phyloP scores from a whole-genome alignment of 257 asterid genomes.

The Nicotiana attenuata region DNA sequence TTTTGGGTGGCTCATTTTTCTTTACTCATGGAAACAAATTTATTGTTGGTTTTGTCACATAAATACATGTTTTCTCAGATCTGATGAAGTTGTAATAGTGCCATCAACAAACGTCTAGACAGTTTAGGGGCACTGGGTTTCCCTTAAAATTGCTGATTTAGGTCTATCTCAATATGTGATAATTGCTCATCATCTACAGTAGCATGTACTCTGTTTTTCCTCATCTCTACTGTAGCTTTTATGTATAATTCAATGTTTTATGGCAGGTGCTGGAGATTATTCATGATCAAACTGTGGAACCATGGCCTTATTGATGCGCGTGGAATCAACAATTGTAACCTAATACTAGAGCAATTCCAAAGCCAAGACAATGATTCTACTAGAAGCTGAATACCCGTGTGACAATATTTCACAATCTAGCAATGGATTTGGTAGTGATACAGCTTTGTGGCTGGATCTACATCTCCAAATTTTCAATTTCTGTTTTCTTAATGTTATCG shows the following conservation, averaged over 20 bases:
- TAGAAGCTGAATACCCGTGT: conserved; percentile 13
- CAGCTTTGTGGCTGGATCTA: conserved; percentile 7
- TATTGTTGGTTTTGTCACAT: not conserved
- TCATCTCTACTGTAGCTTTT: not conserved
- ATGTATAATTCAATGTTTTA: not conserved
- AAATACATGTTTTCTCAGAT: not conserved
- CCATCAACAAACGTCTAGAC: not conserved
- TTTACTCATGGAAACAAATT: not conserved
- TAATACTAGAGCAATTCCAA: conserved; percentile 46
- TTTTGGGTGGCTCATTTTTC: not conserved
- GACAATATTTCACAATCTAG: not conserved
- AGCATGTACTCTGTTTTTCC: not conserved
- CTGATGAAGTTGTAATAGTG: not conserved
- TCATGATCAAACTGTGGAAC: conserved; percentile 89
- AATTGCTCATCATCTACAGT: not conserved
- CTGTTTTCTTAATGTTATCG: not conserved
- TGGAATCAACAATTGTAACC: conserved; percentile 65
- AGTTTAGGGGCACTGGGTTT: not conserved
- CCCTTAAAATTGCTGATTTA: not conserved
- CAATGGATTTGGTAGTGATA: conserved; percentile 3
- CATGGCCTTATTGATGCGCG: conserved; percentile 92
- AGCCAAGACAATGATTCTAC: conserved; percentile 32
- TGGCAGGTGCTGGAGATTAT: conserved; percentile 93
- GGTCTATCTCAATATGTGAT: not conserved
- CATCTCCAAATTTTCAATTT: not conserved